phyloP scores from a whole-genome alignment of 345 rosid species.

The Gossypium stocksii region DNA sequence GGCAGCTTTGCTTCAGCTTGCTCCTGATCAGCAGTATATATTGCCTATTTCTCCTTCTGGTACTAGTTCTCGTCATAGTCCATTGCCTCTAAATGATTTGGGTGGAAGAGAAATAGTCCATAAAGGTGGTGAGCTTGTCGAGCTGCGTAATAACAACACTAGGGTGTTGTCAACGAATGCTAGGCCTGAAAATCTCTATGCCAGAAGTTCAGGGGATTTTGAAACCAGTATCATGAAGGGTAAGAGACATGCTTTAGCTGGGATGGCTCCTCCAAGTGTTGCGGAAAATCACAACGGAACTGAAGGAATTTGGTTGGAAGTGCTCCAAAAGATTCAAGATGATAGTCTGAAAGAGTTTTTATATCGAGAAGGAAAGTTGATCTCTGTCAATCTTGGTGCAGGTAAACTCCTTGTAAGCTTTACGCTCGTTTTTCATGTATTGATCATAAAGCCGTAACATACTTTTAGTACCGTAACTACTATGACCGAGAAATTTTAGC shows the following conservation, averaged over 20 bases:
- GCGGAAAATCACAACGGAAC: conserved; percentile 30
- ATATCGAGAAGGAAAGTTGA: conserved; percentile 72
- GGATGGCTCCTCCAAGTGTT: conserved; percentile 28
- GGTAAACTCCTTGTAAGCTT: conserved; percentile 41
- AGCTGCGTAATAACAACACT: conserved; percentile 23
- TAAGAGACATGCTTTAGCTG: conserved; percentile 31
- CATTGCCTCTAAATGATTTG: conserved; percentile 25
- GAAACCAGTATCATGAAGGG: conserved; percentile 24
- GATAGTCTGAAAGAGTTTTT: conserved; percentile 61
- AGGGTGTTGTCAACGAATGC: conserved; percentile 33
- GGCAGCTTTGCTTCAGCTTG: conserved; percentile 94
- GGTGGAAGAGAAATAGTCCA: conserved; percentile 39
- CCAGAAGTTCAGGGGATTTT: conserved; percentile 27
- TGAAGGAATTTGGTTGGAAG: conserved; percentile 86
- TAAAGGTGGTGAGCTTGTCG: conserved; percentile 34
- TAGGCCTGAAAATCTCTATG: conserved; percentile 31
- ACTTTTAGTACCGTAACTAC: not conserved
- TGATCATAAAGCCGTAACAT: conserved; percentile 12
- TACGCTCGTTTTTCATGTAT: not conserved
- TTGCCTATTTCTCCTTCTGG: conserved; percentile 59
- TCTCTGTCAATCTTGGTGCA: conserved; percentile 79
- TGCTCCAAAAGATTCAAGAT: conserved; percentile 53
- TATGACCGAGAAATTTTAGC: not conserved
- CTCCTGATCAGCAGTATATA: conserved; percentile 89
- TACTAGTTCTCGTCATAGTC: conserved; percentile 58